A percentile compares a stretch with the other conserved stretches of the same genome.
phyloP scores from a whole-genome alignment of 148 eudicot species.

The Silene uniflora region DNA sequence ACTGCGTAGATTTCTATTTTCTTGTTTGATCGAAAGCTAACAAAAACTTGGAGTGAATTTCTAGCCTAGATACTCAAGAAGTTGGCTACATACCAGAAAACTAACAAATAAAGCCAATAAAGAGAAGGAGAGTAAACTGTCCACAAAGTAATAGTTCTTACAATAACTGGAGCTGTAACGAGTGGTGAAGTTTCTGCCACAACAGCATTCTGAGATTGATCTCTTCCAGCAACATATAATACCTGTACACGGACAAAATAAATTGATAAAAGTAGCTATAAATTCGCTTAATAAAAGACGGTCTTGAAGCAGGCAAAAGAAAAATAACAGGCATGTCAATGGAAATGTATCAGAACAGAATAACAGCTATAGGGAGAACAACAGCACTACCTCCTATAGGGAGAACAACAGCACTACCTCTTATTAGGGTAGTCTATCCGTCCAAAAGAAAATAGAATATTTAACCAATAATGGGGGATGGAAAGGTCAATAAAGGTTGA shows the following conservation, averaged over 20 bases:
- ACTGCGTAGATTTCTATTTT: background rate
- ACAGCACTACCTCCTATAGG: no score
- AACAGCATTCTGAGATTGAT: slow-evolving; percentile 52
- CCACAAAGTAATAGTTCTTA: slow-evolving; percentile 29
- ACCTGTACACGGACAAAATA: slow-evolving; percentile 45
- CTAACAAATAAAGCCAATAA: background rate
- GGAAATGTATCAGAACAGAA: background rate
- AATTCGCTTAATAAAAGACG: background rate
- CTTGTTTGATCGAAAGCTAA: background rate
- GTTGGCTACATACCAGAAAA: background rate
- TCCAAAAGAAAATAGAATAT: background rate
- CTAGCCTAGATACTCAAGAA: background rate
- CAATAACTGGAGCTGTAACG: slow-evolving; percentile 75
- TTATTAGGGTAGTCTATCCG: no score
- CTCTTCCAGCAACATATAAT: slow-evolving; percentile 82
- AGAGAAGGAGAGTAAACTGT: background rate
- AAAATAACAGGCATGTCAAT: background rate
- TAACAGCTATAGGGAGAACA: no score
- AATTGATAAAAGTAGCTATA: slow-evolving; percentile 16
- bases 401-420: no score
- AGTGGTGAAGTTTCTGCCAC: slow-evolving; percentile 62
- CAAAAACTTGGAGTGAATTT: background rate
- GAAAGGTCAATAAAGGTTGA: background rate
- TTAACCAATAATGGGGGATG: background rate
- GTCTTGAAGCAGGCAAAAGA: background rate